phyloP scores from a whole-genome alignment of 208 protist species.

The Leishmania guyanensis region DNA sequence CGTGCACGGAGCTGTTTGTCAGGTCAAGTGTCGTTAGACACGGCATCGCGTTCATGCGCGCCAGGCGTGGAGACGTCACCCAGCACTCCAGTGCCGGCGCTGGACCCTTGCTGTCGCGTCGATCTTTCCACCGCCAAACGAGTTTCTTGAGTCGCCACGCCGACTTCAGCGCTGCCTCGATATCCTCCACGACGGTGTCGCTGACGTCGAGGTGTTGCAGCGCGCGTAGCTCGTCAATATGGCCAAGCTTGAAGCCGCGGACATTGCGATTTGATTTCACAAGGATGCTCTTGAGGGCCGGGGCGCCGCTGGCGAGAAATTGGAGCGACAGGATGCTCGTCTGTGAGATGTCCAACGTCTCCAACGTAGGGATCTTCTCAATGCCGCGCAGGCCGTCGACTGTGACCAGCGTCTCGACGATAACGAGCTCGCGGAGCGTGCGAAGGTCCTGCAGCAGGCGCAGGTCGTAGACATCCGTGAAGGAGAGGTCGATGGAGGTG shows the following conservation, averaged over 20 bases:
- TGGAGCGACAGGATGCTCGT: slow-evolving; percentile 69
- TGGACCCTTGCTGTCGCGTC: slow-evolving; percentile 43
- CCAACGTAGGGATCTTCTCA: slow-evolving; percentile 47
- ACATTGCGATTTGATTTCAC: slow-evolving; percentile 59
- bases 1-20: slow-evolving; percentile 43
- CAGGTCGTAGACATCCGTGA: slow-evolving; percentile 58
- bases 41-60: slow-evolving; percentile 36
- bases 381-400: slow-evolving; percentile 71
- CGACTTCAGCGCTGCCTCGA: slow-evolving; percentile 36
- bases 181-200: slow-evolving; percentile 77
- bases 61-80: slow-evolving; percentile 52
- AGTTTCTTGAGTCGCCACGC: slow-evolving; percentile 48
- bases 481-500: slow-evolving; percentile 45
- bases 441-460: slow-evolving; percentile 37
- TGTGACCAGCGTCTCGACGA: slow-evolving; percentile 65
- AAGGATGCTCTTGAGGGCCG: slow-evolving; percentile 38
- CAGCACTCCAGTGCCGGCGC: slow-evolving; percentile 53
- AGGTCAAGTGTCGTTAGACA: slow-evolving; percentile 47
- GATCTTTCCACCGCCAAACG: slow-evolving; percentile 73
- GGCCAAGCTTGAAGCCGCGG: slow-evolving; percentile 58
- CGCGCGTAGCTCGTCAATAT: slow-evolving; percentile 41
- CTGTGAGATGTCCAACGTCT: slow-evolving; percentile 70
- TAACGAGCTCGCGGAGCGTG: slow-evolving; percentile 40
- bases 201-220: slow-evolving; percentile 66
- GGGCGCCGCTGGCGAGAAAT: slow-evolving; percentile 55